These are phyloP conservation scores for Echinosophora koreensis DNA, from an alignment of 306 rosid species.

Conservation along the genomic window DNA sequence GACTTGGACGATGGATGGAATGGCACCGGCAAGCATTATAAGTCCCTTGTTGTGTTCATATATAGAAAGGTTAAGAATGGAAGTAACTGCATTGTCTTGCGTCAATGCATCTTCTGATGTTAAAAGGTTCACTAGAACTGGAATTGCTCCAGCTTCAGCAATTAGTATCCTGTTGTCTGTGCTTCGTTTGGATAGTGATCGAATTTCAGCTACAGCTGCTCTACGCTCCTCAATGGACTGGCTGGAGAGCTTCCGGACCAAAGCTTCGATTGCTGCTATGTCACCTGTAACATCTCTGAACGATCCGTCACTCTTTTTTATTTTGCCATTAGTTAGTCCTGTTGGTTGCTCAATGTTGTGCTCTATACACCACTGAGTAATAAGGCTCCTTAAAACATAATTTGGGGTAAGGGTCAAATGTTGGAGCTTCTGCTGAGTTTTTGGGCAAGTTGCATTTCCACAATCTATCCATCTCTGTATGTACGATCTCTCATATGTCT, in stretches of 20 bases:
- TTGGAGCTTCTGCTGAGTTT: conserved; percentile 96
- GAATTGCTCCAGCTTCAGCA: conserved; percentile 96
- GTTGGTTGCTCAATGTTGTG: conserved; percentile 88
- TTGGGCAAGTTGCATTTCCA: conserved; percentile 89
- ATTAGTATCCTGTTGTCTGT: conserved; percentile 93
- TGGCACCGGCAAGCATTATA: conserved; percentile 96
- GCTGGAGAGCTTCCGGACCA: conserved; percentile 80
- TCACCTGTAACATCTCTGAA: conserved; percentile 88
- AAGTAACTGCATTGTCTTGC: conserved; percentile 94
- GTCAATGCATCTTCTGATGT: conserved; percentile 76
- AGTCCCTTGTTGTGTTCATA: conserved; percentile 91
- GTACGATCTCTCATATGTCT: conserved; percentile 96
- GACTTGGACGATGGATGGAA: conserved; percentile 94
- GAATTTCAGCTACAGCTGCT: conserved; percentile 79
- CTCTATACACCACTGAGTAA: conserved; percentile 83
- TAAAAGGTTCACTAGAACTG: conserved; percentile 80
- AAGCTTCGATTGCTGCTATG: conserved; percentile 73
- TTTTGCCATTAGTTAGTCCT: conserved; percentile 82
- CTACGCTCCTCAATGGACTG: conserved; percentile 73
- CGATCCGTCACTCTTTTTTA: conserved; percentile 90
- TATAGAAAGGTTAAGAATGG: conserved; percentile 93
- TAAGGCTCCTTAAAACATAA: conserved; percentile 89
- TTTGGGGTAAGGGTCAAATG: conserved; percentile 87
- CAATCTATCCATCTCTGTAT: conserved; percentile 98
- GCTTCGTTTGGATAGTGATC: conserved; percentile 91